Percentiles rank a stretch among this genome's conserved stretches.
Evolutionary conservation across 345 rosid genomes (phyloP).

Genomic region (Brassica carinata): DNA sequence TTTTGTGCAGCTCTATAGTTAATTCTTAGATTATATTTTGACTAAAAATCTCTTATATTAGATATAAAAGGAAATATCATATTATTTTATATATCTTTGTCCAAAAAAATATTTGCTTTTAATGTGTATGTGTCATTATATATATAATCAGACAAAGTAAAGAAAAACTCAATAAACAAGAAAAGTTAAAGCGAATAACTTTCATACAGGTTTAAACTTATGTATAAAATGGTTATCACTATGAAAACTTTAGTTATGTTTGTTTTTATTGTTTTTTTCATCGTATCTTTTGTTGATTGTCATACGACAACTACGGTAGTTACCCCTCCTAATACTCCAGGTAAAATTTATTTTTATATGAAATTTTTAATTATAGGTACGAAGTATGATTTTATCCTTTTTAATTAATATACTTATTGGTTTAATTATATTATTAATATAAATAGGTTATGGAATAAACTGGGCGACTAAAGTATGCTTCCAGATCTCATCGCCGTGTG

Average conservation of each 20-base stretch:
- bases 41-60: neutral
- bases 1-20: neutral
- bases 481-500: neutral
- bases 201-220: neutral
- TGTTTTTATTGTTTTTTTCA: neutral
- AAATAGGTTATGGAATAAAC: neutral
- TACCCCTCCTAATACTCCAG: neutral
- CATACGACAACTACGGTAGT: neutral
- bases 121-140: neutral
- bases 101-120: neutral
- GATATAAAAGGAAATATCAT: neutral
- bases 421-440: neutral
- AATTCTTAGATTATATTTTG: neutral
- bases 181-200: neutral
- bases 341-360: neutral
- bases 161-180: neutral
- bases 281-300: neutral
- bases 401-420: neutral
- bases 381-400: neutral
- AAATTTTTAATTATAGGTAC: neutral
- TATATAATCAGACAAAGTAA: neutral
- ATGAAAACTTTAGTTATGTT: constrained; percentile 1
- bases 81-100: neutral
- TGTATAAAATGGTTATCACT: neutral
- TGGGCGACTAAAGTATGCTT: neutral